Base-by-base conservation (phyloP, 257 asterid genomes). In the Solanum rostratum region DNA sequence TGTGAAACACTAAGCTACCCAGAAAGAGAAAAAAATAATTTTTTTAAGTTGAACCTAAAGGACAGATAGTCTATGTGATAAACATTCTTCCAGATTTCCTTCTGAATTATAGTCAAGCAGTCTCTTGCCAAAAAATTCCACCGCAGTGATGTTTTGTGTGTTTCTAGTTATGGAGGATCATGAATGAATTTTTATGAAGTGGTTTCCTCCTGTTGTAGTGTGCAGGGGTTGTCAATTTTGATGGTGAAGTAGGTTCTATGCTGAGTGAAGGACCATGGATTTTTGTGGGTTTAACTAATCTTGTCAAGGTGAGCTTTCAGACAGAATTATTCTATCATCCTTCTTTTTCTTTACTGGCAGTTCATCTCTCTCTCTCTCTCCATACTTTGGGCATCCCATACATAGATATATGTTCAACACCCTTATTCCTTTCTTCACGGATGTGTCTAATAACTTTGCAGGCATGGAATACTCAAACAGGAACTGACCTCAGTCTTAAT, bases 231-330 rank as follows among this genome's bases (percentile, higher is more conserved):
- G 88, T 95, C 82, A 93, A 87, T 85, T 33, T 95, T 88, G 97
- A 92, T 53, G 92, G 93, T 87, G 90, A 94, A 68, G 88, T 96
- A 29, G 97, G 99, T 85, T 93, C 98, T 84, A 89, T 96, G 96
- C 87, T 93, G 62, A 93, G 98, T 91, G 99, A 96, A 93, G 99
- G 99, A 73, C 94, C 99, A 43, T 96, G 99, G 99, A 89, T 97
- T 52, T 97, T 97, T 60, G 94, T 95, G 71, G 99, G 99, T 81
- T 86, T 95, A 80, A 87, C 97, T 50, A 92, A 94, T 91, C 94
- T 93, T 80, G 98, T 97, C 85, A 95, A 92, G 97, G 99, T 95
- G 90, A 87, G 90, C 84, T 84, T 24, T 27, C 62, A 71, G 49
- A 49, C 82, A 59, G 52, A 55, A 60, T 30, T 63, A 27, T 49